phyloP scores from a whole-genome alignment of 2,329 filamentous ascomycete species.

The Verticillium isaacii region DNA sequence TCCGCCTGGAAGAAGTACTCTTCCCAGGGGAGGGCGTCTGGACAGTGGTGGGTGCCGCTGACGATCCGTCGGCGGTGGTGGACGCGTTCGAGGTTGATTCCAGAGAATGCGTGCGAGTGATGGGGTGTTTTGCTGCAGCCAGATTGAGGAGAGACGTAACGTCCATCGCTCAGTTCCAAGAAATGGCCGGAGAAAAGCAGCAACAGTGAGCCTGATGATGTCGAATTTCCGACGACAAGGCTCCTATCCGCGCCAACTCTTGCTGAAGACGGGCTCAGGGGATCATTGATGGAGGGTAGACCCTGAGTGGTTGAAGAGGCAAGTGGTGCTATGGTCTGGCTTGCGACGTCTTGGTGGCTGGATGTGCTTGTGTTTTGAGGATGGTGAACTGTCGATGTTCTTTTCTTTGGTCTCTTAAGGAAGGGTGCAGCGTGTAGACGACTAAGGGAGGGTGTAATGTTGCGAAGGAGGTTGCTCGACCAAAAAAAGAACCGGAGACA shows the following conservation, averaged over 20 bases:
- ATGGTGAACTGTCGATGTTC: background rate
- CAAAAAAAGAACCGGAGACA: background rate
- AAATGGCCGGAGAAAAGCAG: background rate
- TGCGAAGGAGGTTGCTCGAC: background rate
- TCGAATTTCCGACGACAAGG: background rate
- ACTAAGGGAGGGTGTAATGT: background rate
- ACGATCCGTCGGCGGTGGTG: conserved; percentile 1
- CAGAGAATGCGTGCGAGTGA: conserved; percentile 7
- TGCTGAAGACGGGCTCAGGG: background rate
- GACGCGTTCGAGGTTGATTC: conserved; percentile 7
- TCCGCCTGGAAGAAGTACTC: conserved; percentile 9
- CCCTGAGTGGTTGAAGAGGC: background rate
- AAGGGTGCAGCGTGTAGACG: background rate
- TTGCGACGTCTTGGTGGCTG: background rate
- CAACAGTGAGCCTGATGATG: background rate
- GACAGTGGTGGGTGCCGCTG: background rate
- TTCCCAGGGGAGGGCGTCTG: conserved; percentile 10
- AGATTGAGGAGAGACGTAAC: conserved; percentile 16
- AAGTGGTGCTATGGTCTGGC: background rate
- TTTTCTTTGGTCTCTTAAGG: background rate
- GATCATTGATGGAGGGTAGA: background rate
- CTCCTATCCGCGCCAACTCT: background rate
- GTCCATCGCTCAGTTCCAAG: conserved; percentile 12
- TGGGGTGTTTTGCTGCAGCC: conserved; percentile 13
- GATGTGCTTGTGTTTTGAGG: background rate